Evolutionary conservation across 352 stramenopile genomes (phyloP), one percentile per base, ranked within the genome.

Genomic region (Phytopythium vexans): DNA sequence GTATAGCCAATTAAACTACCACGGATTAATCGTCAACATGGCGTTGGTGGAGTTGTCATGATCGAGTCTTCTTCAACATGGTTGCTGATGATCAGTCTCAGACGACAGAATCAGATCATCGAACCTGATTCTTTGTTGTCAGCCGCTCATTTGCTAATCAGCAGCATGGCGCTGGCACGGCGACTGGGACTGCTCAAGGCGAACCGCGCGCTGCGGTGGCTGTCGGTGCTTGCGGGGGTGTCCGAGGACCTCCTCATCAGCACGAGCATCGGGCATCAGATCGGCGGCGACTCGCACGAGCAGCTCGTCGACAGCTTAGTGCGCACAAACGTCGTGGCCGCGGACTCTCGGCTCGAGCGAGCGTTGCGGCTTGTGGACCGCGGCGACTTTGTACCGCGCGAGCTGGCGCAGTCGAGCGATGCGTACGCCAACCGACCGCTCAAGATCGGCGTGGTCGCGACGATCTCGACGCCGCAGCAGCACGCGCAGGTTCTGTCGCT

Each of bases 381-480:
- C 8, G 71, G 53, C 1, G 58, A 79, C 5, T 94, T 93, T 49
- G 66, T 79, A 15, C 65, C 74, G 27, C 60, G 62, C 0, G 54
- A 64, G 3, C 65, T 72, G 31, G 54, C 62, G 10, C 34, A 60
- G 6, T 68, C 60, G 3, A 54, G 37, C 6, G 64, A 74, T 14
- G 64, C 71, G 55, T 94, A 94, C 47, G 72, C 74, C 14, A 94
- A 94, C 50, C 76, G 71, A 0, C 82, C 85, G 11, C 62, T 94
- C 31, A 87, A 86, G 52, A 92, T 94, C 61, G 82, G 75, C 6
- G 70, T 72, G 33, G 68, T 92, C 35, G 85, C 85, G 41, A 94
- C 85, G 8, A 94, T 94, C 50, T 94, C 85, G 35, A 94, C 85
- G 11, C 85, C 85, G 12, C 85, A 94, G 62, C 85, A 93, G 47